Conservation (phyloP, 495 filamentous ascomycete genomes). For the Penicillium atrosanguineum region DNA sequence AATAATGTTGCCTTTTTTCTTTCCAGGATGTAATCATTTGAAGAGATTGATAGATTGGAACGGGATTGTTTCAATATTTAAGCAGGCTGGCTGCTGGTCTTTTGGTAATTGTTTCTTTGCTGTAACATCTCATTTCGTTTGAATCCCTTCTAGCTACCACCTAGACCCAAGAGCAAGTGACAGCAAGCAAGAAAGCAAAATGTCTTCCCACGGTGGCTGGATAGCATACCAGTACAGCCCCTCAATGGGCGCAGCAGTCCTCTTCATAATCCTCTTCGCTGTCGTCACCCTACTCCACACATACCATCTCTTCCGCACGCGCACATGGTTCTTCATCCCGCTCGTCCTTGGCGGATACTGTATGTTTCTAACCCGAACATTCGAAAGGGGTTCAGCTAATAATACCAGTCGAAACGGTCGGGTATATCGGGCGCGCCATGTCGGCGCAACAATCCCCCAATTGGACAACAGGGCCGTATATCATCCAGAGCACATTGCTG, state of each 20-base stretch:
- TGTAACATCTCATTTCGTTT: not conserved
- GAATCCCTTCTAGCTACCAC: not conserved
- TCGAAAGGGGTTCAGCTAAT: not conserved
- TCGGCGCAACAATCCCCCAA: constrained; percentile 29
- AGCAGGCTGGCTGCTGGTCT: too few species aligned
- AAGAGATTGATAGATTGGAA: too few species aligned
- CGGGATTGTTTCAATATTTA: too few species aligned
- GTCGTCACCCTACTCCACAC: constrained; percentile 39
- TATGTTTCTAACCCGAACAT: constrained; percentile 27
- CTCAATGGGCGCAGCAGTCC: constrained; percentile 45
- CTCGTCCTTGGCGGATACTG: constrained; percentile 53
- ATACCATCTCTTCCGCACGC: constrained; percentile 42
- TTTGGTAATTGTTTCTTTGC: not conserved
- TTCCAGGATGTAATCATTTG: not conserved
- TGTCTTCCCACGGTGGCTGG: not conserved
- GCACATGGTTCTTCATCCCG: constrained; percentile 55
- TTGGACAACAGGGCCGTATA: constrained; percentile 39
- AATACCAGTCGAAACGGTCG: constrained; percentile 36
- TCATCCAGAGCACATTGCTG: constrained; percentile 32
- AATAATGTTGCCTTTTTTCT: not conserved
- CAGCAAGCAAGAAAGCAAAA: not conserved
- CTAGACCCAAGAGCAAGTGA: not conserved
- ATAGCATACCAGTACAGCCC: constrained; percentile 45
- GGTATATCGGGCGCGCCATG: constrained; percentile 37
- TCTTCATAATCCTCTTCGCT: constrained; percentile 51